phyloP scores from a whole-genome alignment of 2,329 filamentous ascomycete species.

The Cladosporium sp. region DNA sequence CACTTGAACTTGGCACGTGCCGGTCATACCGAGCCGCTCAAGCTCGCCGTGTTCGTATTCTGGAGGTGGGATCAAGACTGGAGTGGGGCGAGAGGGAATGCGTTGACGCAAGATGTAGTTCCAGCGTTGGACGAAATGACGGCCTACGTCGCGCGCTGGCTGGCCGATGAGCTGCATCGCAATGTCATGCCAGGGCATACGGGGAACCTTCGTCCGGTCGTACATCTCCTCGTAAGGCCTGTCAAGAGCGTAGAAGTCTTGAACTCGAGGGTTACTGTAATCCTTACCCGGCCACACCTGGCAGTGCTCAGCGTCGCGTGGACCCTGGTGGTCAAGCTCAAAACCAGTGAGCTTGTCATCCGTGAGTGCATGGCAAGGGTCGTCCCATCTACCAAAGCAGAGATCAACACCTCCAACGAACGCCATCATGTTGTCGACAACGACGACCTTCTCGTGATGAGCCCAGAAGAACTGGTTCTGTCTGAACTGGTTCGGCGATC shows the following conservation, averaged over 20 bases:
- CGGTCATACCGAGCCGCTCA: slow-evolving; percentile 80
- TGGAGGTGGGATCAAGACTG: slow-evolving; percentile 87
- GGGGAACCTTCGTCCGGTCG: slow-evolving; percentile 77
- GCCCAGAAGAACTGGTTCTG: slow-evolving; percentile 99
- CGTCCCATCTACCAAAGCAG: slow-evolving; percentile 97
- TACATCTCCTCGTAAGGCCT: slow-evolving; percentile 99
- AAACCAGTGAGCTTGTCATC: slow-evolving; percentile 97
- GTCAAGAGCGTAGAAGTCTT: slow-evolving; percentile 89
- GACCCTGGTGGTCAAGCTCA: slow-evolving; percentile 65
- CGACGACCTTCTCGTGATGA: slow-evolving; percentile 96
- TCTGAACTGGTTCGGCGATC: slow-evolving; percentile 95
- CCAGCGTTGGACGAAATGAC: slow-evolving; percentile 97
- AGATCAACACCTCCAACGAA: slow-evolving; percentile 95
- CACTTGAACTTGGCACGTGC: slow-evolving; percentile 95
- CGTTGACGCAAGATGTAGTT: slow-evolving; percentile 92
- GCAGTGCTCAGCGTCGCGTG: slow-evolving; percentile 88
- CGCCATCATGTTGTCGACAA: slow-evolving; percentile 92
- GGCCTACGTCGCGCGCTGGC: slow-evolving; percentile 85
- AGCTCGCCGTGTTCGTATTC: slow-evolving; percentile 86
- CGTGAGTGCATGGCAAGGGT: slow-evolving; percentile 81
- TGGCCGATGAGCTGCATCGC: slow-evolving; percentile 97
- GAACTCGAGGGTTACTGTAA: slow-evolving; percentile 92
- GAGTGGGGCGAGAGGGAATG: slow-evolving; percentile 88
- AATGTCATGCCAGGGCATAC: slow-evolving; percentile 99
- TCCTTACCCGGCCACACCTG: slow-evolving; percentile 98